Base-by-base conservation (phyloP, 129 eudicot genomes). In the Arctium minus region DNA sequence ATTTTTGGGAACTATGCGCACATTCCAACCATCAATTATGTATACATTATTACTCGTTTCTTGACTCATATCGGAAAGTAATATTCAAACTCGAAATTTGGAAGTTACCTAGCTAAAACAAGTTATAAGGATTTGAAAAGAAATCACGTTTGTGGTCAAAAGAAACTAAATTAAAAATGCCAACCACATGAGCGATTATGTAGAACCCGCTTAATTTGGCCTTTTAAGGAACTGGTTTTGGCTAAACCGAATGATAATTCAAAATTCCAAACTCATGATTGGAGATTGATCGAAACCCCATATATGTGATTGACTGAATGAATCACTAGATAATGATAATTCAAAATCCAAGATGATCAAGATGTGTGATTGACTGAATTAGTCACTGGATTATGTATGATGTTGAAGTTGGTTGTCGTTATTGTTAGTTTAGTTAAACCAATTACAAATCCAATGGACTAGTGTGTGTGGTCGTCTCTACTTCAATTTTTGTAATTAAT, bases 1-100 rank as follows among this genome's bases (percentile, higher is more conserved):
- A 56, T 64, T 13, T 35, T 78, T 78, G 81, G 81, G 38, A 78
- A 78, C 81, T 35, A 78, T 38, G 72, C 38, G 10, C 80, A 22
- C 27, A 18, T 77, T 22, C 27, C 17, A 33, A 76, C 46, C 44
- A 3, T 48, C 2, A 75, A 56, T 56, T 56, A 7, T 44, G 3
- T 33, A 11, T 60, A 60, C n/a, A 60, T 17, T 60, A 60, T 60
- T 60, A 60, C 2, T 60, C 18, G 22, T 17, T 53, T n/a, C 5
- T 15, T 4, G 65, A 53, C 6, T 3, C 27, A 15, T 53, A 53
- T 13, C 17, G 1, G 17, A 53, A 50, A 13, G 64, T 15, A 50
- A 12, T 15, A 18, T n/a, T 60, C 29, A 60, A 56, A 56, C 27
- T 15, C 65, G 65, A 56, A 56, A 56, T 15, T 53, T 15, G 65